A percentile compares a stretch with the other conserved stretches of the same genome.
Evolutionary conservation across 768 basidiomycete species (phyloP).

Genomic region (Phanerochaete carnosa): DNA sequence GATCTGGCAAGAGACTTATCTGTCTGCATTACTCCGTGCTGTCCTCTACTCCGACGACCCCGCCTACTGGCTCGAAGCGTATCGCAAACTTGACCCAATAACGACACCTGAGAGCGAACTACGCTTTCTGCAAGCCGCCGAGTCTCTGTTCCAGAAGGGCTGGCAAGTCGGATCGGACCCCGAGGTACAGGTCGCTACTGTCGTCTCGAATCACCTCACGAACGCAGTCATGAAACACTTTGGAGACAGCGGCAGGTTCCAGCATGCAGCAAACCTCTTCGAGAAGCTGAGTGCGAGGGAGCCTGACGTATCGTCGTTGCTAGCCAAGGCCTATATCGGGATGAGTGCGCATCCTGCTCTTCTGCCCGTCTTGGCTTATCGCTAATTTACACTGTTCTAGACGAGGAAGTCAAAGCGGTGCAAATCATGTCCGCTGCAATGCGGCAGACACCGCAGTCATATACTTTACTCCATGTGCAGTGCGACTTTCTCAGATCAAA

Average conservation of each 20-base stretch:
- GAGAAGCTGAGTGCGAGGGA: constrained; percentile 85
- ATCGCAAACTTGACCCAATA: constrained; percentile 94
- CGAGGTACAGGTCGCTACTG: constrained; percentile 96
- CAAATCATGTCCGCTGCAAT: constrained; percentile 88
- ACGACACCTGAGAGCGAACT: constrained; percentile 85
- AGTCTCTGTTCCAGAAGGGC: constrained; percentile 85
- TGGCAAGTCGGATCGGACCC: constrained; percentile 99
- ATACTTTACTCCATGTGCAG: constrained; percentile 91
- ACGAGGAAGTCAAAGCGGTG: constrained; percentile 97
- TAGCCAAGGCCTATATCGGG: constrained; percentile 90
- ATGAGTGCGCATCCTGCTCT: constrained; percentile 71
- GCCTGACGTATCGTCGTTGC: constrained; percentile 83
- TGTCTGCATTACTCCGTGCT: constrained; percentile 87
- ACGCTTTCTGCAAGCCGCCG: constrained; percentile 87
- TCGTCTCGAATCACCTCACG: constrained; percentile 94
- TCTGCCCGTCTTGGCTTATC: not conserved
- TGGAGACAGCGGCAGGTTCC: constrained; percentile 83
- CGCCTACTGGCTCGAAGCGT: constrained; percentile 86
- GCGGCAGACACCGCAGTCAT: constrained; percentile 84
- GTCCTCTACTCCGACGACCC: constrained; percentile 97
- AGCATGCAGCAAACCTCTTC: constrained; percentile 89
- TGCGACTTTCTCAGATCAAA: constrained; percentile 91
- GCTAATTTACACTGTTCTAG: constrained; percentile 36
- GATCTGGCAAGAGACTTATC: constrained; percentile 97
- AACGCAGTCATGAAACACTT: constrained; percentile 97